phyloP scores from a whole-genome alignment of 169 alveolate genomes.

The Cryptosporidium andersoni region DNA sequence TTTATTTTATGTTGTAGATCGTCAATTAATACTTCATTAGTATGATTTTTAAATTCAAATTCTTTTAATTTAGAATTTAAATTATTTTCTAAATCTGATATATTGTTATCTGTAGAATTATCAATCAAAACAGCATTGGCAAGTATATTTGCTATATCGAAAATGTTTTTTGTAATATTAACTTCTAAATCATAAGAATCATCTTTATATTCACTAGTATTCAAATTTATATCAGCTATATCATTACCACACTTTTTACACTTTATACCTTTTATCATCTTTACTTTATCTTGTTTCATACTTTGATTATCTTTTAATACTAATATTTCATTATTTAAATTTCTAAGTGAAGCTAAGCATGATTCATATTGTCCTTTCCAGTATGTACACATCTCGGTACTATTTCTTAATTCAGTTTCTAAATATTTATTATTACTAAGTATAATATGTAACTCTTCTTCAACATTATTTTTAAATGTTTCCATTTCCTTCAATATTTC shows the following conservation, averaged over 20 bases:
- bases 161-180: slow-evolving; percentile 27
- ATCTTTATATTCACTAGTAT: slow-evolving; percentile 4
- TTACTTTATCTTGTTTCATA: slow-evolving; percentile 18
- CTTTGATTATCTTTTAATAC: slow-evolving; percentile 32
- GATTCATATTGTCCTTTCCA: slow-evolving; percentile 59
- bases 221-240: slow-evolving; percentile 31
- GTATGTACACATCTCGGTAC: slow-evolving; percentile 25
- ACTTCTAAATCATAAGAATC: neutral
- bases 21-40: slow-evolving; percentile 16
- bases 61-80: slow-evolving; percentile 25
- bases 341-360: slow-evolving; percentile 29
- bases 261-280: slow-evolving; percentile 28
- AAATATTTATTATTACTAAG: slow-evolving; percentile 21
- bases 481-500: slow-evolving; percentile 9
- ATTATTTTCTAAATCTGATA: slow-evolving; percentile 27
- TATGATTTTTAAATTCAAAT: neutral
- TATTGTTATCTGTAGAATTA: neutral
- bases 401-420: slow-evolving; percentile 14
- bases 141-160: slow-evolving; percentile 18
- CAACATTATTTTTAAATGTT: slow-evolving; percentile 7
- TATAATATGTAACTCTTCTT: slow-evolving; percentile 27
- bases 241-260: slow-evolving; percentile 57
- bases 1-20: slow-evolving; percentile 21
- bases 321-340: slow-evolving; percentile 19
- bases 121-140: neutral